phyloP scores from a whole-genome alignment of 257 asterid genomes.

The Ilex aquifolium region DNA sequence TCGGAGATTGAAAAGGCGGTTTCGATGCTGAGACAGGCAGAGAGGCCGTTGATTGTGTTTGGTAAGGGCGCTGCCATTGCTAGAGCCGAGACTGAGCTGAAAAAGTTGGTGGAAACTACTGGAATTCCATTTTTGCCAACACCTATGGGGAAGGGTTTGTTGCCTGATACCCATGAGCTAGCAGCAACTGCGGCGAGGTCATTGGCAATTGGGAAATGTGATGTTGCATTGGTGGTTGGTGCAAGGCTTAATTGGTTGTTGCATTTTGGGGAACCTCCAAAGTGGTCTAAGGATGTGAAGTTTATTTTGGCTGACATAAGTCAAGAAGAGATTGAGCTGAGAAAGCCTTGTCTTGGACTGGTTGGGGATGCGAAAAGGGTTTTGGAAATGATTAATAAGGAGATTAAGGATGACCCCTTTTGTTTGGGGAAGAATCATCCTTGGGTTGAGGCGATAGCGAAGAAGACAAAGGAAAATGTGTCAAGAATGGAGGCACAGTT shows the following conservation, averaged over 20 bases:
- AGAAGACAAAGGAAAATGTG: slow-evolving; percentile 71
- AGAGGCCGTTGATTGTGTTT: slow-evolving; percentile 82
- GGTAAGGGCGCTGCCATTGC: slow-evolving; percentile 87
- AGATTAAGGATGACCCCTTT: slow-evolving; percentile 79
- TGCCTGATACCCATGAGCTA: slow-evolving; percentile 69
- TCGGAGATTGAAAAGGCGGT: slow-evolving; percentile 55
- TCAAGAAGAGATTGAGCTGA: slow-evolving; percentile 64
- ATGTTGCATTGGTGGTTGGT: slow-evolving; percentile 76
- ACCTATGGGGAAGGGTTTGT: slow-evolving; percentile 87
- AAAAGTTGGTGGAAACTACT: slow-evolving; percentile 52
- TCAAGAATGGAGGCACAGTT: slow-evolving; percentile 77
- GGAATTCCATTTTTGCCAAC: slow-evolving; percentile 90
- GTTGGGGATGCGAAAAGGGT: slow-evolving; percentile 83
- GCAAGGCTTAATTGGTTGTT: slow-evolving; percentile 87
- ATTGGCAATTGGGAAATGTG: slow-evolving; percentile 85
- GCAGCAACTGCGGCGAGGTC: slow-evolving; percentile 93
- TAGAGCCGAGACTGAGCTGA: slow-evolving; percentile 58
- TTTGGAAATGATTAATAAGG: slow-evolving; percentile 54
- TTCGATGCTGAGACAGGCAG: slow-evolving; percentile 55
- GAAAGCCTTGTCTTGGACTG: slow-evolving; percentile 67
- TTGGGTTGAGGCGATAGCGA: slow-evolving; percentile 66
- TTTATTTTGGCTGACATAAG: slow-evolving; percentile 67
- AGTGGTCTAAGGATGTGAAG: slow-evolving; percentile 79
- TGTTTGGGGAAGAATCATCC: slow-evolving; percentile 74
- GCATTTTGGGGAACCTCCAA: slow-evolving; percentile 92